Percentiles rank a stretch among this genome's conserved stretches.
Conservation (phyloP, 1,284 basidiomycete genomes). For the Calocybe gambosa region DNA sequence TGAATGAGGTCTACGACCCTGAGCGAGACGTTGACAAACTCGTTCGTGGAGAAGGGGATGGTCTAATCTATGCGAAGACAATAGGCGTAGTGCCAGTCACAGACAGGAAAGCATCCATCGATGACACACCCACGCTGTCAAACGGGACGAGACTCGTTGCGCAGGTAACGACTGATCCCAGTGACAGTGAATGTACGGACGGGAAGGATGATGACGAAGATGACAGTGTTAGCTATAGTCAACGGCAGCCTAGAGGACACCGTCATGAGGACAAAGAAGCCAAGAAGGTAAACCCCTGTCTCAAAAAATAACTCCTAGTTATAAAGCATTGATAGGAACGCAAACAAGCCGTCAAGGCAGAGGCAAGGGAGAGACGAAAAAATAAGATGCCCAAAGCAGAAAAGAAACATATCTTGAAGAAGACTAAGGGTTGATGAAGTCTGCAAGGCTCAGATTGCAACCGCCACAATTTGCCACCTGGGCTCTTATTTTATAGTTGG, state of each 20-base stretch:
- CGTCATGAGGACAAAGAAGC: constrained; percentile 87
- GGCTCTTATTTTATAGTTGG: background rate
- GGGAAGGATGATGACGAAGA: constrained; percentile 25
- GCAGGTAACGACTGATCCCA: constrained; percentile 8
- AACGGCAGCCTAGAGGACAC: constrained; percentile 72
- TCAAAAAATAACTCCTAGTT: background rate
- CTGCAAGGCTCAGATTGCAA: background rate
- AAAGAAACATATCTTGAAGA: constrained; percentile 82
- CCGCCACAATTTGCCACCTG: background rate
- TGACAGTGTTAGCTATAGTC: constrained; percentile 35
- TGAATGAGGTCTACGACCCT: constrained; percentile 90
- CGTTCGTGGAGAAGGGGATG: constrained; percentile 59
- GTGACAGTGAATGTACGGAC: constrained; percentile 24
- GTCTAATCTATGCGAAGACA: constrained; percentile 80
- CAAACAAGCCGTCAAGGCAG: constrained; percentile 83
- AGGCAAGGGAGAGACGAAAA: constrained; percentile 82
- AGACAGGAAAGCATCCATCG: constrained; percentile 5
- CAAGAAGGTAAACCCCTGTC: constrained; percentile 65
- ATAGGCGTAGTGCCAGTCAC: constrained; percentile 62
- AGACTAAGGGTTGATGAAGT: constrained; percentile 23
- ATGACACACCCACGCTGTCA: constrained; percentile 5
- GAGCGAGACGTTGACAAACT: constrained; percentile 83
- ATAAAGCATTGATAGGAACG: constrained; percentile 57
- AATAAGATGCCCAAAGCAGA: constrained; percentile 92
- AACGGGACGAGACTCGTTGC: constrained; percentile 8